These are phyloP conservation scores for Elsinoe fawcettii DNA, from an alignment of 2,329 filamentous ascomycete species.

Conservation along the genomic window DNA sequence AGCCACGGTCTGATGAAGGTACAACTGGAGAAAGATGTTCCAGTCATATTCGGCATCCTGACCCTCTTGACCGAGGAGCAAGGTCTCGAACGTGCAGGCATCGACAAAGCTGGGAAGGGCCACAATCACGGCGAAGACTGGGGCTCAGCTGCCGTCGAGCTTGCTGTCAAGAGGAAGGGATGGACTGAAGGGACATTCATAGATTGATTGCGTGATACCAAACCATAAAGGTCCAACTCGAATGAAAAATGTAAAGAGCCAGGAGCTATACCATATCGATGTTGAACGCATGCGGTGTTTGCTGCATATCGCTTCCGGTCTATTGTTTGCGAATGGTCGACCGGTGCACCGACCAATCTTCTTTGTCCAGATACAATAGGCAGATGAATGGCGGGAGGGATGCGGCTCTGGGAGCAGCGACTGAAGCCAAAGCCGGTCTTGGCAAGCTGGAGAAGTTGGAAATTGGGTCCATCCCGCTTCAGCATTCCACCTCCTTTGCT, in stretches of 20 bases:
- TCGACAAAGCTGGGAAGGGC: conserved; percentile 42
- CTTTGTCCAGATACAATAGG: neutral
- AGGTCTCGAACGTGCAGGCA: conserved; percentile 72
- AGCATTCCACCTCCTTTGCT: neutral
- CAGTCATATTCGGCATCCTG: conserved; percentile 85
- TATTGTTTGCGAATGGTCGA: neutral
- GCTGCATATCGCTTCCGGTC: neutral
- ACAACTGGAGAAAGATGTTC: conserved; percentile 79
- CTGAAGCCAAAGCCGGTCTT: neutral
- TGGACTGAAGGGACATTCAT: conserved; percentile 66
- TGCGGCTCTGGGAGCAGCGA: neutral
- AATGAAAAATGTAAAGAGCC: conserved; percentile 9
- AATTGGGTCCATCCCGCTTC: conserved; percentile 8
- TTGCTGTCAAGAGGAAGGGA: conserved; percentile 76
- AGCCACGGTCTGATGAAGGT: conserved; percentile 91
- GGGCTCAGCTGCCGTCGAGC: conserved; percentile 88
- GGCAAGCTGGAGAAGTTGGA: conserved; percentile 6
- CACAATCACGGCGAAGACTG: conserved; percentile 98
- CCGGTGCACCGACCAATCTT: neutral
- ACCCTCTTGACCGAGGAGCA: conserved; percentile 86
- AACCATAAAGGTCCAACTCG: neutral
- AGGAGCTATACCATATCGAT: neutral
- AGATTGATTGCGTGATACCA: conserved; percentile 28
- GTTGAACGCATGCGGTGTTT: neutral
- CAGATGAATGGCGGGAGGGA: neutral